phyloP scores from a whole-genome alignment of 2,329 filamentous ascomycete species.

The Drechslerella coelobrocha region DNA sequence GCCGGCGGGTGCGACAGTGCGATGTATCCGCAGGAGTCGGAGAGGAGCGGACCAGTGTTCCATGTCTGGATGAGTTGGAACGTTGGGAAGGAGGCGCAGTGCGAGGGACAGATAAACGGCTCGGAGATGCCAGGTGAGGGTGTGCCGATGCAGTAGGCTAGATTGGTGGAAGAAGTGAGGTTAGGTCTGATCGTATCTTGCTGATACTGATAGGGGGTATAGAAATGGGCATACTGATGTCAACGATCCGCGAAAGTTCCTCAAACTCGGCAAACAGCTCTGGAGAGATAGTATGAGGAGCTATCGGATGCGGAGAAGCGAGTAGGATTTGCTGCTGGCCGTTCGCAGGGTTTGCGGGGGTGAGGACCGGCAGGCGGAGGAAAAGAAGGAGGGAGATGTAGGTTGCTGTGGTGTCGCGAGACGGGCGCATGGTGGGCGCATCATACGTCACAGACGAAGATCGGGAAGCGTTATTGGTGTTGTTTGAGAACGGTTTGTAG shows the following conservation, averaged over 20 bases:
- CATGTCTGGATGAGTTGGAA: slow-evolving; percentile 82
- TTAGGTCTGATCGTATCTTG: background rate
- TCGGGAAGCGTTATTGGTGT: background rate
- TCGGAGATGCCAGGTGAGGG: slow-evolving; percentile 72
- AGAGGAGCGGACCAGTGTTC: slow-evolving; percentile 85
- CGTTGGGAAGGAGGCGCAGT: slow-evolving; percentile 80
- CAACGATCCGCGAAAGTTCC: slow-evolving; percentile 86
- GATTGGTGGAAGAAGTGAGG: background rate
- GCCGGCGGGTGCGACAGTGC: slow-evolving; percentile 76
- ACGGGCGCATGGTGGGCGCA: slow-evolving; percentile 8
- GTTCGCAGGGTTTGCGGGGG: slow-evolving; percentile 32
- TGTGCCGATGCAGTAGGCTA: slow-evolving; percentile 73
- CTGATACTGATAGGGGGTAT: slow-evolving; percentile 63
- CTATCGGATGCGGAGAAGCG: slow-evolving; percentile 5
- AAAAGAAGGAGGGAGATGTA: background rate
- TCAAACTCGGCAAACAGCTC: slow-evolving; percentile 81
- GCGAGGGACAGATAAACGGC: slow-evolving; percentile 84
- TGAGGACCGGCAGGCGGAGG: background rate
- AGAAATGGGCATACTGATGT: slow-evolving; percentile 67
- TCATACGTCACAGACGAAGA: background rate
- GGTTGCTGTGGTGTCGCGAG: background rate
- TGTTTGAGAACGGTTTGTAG: background rate
- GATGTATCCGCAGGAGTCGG: slow-evolving; percentile 92
- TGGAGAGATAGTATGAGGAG: slow-evolving; percentile 62
- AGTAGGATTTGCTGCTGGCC: slow-evolving; percentile 22